These are phyloP conservation scores for Elaphomyces granulatus DNA, from an alignment of 495 filamentous ascomycete species.

Conservation along the genomic window DNA sequence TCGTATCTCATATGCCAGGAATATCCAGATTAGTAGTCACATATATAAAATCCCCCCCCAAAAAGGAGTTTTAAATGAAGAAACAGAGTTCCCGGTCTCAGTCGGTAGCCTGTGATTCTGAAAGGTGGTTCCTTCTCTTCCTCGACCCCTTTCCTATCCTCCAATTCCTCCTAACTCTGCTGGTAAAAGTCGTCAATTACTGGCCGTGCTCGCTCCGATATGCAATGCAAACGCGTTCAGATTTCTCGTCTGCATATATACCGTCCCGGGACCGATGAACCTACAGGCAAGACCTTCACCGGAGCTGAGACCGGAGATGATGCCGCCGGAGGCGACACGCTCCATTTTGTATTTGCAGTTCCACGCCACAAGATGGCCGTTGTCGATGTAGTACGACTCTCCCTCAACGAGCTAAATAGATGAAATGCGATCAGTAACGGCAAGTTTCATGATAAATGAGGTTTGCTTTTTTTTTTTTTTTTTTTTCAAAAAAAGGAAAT, in stretches of 20 bases:
- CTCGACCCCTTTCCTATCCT: too few relatives aligned
- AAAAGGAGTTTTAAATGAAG: too few relatives aligned
- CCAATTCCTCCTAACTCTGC: too few relatives aligned
- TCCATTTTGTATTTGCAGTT: slow-evolving; percentile 85
- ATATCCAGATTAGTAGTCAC: too few relatives aligned
- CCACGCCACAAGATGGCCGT: slow-evolving; percentile 94
- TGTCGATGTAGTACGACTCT: slow-evolving; percentile 86
- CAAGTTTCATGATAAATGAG: neutral
- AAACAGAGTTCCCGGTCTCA: too few relatives aligned
- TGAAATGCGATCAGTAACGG: slow-evolving; percentile 7
- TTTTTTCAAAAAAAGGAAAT: too few relatives aligned
- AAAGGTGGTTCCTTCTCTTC: too few relatives aligned
- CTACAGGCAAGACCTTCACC: slow-evolving; percentile 87
- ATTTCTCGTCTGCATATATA: slow-evolving; percentile 91
- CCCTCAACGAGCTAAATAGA: slow-evolving; percentile 46
- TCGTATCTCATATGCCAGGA: too few relatives aligned
- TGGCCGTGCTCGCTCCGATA: slow-evolving; percentile 19
- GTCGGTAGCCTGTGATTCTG: too few relatives aligned
- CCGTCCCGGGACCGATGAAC: slow-evolving; percentile 81
- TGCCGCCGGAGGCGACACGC: slow-evolving; percentile 75
- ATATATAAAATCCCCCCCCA: too few relatives aligned
- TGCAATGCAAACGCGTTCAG: slow-evolving; percentile 41
- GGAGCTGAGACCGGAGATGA: slow-evolving; percentile 63
- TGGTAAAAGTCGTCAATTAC: slow-evolving; percentile 12
- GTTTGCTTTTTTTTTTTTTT: too few relatives aligned